phyloP scores from a whole-genome alignment of 129 eudicot genomes.

The Artemisia annua region DNA sequence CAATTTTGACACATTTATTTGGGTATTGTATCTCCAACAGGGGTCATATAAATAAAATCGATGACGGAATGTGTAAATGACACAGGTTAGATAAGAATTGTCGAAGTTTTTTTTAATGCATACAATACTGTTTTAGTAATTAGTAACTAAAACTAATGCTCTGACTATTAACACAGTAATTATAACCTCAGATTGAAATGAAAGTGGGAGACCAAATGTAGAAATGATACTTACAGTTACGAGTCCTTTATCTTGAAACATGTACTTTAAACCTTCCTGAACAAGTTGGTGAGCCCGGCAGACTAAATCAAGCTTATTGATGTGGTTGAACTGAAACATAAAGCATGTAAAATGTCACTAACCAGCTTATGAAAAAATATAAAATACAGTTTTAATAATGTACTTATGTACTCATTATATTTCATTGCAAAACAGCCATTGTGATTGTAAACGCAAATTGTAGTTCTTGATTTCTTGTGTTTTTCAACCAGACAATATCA shows the following conservation, averaged over 20 bases:
- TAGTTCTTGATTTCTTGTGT: neutral
- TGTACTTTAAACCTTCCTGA: constrained; percentile 98
- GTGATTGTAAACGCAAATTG: constrained; percentile 9
- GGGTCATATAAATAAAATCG: too few relatives aligned
- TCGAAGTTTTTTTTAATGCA: too few relatives aligned
- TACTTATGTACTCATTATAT: neutral
- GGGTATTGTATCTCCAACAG: too few relatives aligned
- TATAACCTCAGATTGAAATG: too few relatives aligned
- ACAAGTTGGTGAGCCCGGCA: constrained; percentile 99
- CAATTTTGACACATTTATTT: neutral
- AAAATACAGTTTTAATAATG: neutral
- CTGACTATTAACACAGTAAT: too few relatives aligned
- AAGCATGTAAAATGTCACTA: neutral
- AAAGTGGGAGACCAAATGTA: neutral
- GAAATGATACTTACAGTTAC: constrained; percentile 76
- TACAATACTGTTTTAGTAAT: too few relatives aligned
- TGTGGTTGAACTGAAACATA: constrained; percentile 78
- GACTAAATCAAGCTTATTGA: constrained; percentile 94
- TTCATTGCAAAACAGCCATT: neutral
- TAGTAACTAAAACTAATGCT: too few relatives aligned
- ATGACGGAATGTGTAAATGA: too few relatives aligned
- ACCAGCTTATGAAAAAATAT: neutral
- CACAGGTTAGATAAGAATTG: too few relatives aligned
- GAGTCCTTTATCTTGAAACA: constrained; percentile 99
- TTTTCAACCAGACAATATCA: neutral